phyloP scores from a whole-genome alignment of 441 rosid genomes.

The Codiaeum variegatum region DNA sequence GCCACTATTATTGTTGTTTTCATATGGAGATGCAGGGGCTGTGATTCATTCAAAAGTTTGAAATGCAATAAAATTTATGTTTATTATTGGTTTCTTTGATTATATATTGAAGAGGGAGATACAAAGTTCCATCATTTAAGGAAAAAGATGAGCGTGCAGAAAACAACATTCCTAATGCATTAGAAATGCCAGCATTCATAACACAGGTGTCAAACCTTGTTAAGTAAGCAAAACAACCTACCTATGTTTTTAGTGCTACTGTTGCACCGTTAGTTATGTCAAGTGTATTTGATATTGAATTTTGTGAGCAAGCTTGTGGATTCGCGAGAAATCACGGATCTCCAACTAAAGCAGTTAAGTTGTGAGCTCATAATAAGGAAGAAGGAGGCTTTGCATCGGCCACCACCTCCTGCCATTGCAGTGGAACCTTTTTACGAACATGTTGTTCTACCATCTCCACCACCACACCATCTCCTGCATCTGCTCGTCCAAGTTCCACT shows the following conservation, averaged over 20 bases:
- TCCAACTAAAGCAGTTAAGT: slow-evolving; percentile 77
- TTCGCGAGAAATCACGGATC: slow-evolving; percentile 77
- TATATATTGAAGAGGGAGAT: too few relatives aligned
- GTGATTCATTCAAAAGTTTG: too few relatives aligned
- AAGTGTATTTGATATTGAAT: slow-evolving; percentile 10
- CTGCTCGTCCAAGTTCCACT: slow-evolving; percentile 32
- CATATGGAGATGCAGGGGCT: too few relatives aligned
- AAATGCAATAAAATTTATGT: too few relatives aligned
- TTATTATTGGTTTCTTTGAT: too few relatives aligned
- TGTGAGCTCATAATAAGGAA: slow-evolving; percentile 79
- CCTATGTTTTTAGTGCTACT: background rate
- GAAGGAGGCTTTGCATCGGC: slow-evolving; percentile 76
- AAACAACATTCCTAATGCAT: slow-evolving; percentile 42
- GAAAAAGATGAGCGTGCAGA: slow-evolving; percentile 36
- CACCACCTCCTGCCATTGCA: slow-evolving; percentile 37
- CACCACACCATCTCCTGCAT: slow-evolving; percentile 34
- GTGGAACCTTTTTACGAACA: slow-evolving; percentile 47
- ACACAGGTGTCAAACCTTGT: slow-evolving; percentile 81
- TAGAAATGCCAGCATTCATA: slow-evolving; percentile 63
- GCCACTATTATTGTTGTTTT: too few relatives aligned
- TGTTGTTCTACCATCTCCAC: slow-evolving; percentile 38
- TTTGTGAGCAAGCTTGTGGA: slow-evolving; percentile 71
- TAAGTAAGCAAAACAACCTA: slow-evolving; percentile 48
- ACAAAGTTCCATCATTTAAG: slow-evolving; percentile 31
- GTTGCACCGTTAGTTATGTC: background rate